Evolutionary conservation across 768 basidiomycete species (phyloP).

Genomic region (Mycena venus): DNA sequence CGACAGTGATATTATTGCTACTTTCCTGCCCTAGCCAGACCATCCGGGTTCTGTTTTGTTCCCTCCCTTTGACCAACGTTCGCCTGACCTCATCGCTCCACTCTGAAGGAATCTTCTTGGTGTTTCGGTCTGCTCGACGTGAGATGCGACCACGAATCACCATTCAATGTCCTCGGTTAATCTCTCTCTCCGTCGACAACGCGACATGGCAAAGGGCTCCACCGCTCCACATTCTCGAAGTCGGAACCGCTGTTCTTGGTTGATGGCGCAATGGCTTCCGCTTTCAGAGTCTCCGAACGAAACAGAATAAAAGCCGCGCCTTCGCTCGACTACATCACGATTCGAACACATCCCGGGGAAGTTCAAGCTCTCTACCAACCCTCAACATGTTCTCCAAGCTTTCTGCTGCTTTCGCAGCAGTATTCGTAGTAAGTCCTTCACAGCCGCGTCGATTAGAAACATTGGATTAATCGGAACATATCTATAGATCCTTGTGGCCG

Average conservation of each 20-base stretch:
- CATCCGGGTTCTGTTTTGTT: not conserved
- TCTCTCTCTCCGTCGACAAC: not conserved
- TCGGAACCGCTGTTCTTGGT: not conserved
- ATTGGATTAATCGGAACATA: too few species aligned
- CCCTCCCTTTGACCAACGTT: not conserved
- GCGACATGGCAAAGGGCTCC: not conserved
- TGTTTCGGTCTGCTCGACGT: not conserved
- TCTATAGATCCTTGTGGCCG: constrained; percentile 2
- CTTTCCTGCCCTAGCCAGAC: too few species aligned
- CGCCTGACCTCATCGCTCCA: not conserved
- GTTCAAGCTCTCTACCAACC: not conserved
- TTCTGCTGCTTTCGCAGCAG: not conserved
- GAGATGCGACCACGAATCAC: not conserved
- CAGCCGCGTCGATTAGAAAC: too few species aligned
- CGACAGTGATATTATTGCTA: too few species aligned
- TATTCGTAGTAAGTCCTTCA: not conserved
- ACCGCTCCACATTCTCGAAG: not conserved
- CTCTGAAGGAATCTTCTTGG: not conserved
- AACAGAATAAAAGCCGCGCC: not conserved
- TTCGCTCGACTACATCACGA: not conserved
- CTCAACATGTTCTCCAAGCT: constrained; percentile 14
- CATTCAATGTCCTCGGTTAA: not conserved
- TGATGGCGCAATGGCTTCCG: not conserved
- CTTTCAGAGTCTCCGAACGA: not conserved
- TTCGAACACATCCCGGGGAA: not conserved